phyloP scores from a whole-genome alignment of 2,329 filamentous ascomycete genomes.

The Neodidymelliopsis sp. region DNA sequence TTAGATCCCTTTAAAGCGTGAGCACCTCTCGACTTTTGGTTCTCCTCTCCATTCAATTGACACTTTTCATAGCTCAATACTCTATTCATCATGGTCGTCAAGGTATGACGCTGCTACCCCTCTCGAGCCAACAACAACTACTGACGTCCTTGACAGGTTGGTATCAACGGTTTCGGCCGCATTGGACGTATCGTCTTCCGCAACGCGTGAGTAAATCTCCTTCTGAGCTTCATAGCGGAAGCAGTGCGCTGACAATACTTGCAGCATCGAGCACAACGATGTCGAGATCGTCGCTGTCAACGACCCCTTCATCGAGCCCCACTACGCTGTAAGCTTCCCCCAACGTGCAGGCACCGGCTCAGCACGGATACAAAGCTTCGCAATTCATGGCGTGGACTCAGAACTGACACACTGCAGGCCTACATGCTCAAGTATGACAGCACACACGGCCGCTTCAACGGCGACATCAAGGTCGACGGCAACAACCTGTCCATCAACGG shows the following conservation, averaged over 20 bases:
- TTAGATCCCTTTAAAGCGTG: slow-evolving; percentile 31
- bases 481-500: slow-evolving; percentile 85
- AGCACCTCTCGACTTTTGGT: slow-evolving; percentile 20
- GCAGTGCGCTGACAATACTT: slow-evolving; percentile 31
- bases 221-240: neutral
- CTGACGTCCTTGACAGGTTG: slow-evolving; percentile 66
- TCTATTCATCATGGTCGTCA: slow-evolving; percentile 55
- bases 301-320: slow-evolving; percentile 98
- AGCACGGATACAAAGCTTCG: neutral
- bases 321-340: slow-evolving; percentile 85
- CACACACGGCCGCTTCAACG: slow-evolving; percentile 96
- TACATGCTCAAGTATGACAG: slow-evolving; percentile 99
- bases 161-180: slow-evolving; percentile 99
- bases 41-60: slow-evolving; percentile 22
- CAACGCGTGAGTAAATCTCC: slow-evolving; percentile 73
- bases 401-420: slow-evolving; percentile 65
- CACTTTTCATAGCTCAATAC: slow-evolving; percentile 30
- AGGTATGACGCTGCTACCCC: slow-evolving; percentile 47
- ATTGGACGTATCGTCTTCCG: slow-evolving; percentile 99
- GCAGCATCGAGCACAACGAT: slow-evolving; percentile 80
- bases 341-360: neutral
- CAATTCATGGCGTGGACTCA: neutral
- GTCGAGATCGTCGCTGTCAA: slow-evolving; percentile 97
- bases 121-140: slow-evolving; percentile 26
- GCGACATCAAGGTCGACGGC: slow-evolving; percentile 77